Percentiles rank a stretch among this genome's conserved stretches.
phyloP scores from a whole-genome alignment of 2,329 filamentous ascomycete species.

The Epichloe gansuensis region DNA sequence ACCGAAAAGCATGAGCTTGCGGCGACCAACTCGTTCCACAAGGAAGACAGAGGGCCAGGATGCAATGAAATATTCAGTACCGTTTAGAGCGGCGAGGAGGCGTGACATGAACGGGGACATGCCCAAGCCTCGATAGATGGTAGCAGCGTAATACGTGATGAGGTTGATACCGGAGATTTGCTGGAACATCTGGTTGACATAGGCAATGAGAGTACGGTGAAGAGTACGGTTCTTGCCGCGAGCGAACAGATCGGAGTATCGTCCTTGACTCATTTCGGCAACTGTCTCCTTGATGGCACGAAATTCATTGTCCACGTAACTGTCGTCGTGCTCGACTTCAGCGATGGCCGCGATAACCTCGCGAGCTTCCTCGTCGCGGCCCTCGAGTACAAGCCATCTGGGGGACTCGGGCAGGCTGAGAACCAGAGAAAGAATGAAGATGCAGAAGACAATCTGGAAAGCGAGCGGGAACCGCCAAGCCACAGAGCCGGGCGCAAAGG shows the following conservation, averaged over 20 bases:
- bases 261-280: conserved; percentile 52
- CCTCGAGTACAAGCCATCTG: conserved; percentile 33
- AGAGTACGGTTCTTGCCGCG: conserved; percentile 43
- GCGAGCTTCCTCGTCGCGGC: conserved; percentile 32
- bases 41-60: conserved; percentile 49
- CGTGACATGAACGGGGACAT: conserved; percentile 42
- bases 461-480: conserved; percentile 47
- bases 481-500: conserved; percentile 29
- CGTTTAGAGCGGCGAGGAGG: conserved; percentile 35
- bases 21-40: conserved; percentile 53
- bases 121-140: conserved; percentile 43
- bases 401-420: conserved; percentile 42
- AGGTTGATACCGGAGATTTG: conserved; percentile 52
- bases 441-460: conserved; percentile 41
- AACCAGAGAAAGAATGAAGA: conserved; percentile 42
- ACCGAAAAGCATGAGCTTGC: conserved; percentile 60
- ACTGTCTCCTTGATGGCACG: conserved; percentile 52
- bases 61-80: conserved; percentile 44
- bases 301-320: conserved; percentile 45
- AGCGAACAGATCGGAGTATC: conserved; percentile 44
- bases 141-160: conserved; percentile 49
- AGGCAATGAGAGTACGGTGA: conserved; percentile 47
- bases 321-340: conserved; percentile 39
- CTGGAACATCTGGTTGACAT: conserved; percentile 50
- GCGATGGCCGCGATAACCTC: conserved; percentile 40